A percentile compares a stretch with the other conserved stretches of the same genome.
Evolutionary conservation across 1,139 yeast species (phyloP).

Genomic region (Yarrowia galli): DNA sequence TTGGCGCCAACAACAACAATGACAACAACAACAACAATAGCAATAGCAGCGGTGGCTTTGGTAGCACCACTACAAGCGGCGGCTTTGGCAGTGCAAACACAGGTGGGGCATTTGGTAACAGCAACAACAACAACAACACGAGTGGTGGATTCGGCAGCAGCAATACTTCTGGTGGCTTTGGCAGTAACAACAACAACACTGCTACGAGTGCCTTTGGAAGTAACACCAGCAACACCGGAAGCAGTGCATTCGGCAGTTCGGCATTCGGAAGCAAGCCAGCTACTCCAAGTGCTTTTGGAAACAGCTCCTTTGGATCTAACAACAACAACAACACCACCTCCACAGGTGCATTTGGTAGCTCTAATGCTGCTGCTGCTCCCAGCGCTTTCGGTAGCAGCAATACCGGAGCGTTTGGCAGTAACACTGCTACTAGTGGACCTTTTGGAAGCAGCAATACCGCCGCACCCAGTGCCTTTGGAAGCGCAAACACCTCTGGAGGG

Average conservation of each 20-base stretch:
- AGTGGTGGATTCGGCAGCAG: background rate
- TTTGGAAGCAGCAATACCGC: background rate
- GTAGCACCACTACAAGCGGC: background rate
- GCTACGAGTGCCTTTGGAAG: background rate
- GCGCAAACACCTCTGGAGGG: background rate
- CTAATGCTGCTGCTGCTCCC: background rate
- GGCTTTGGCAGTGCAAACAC: background rate
- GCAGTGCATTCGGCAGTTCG: background rate
- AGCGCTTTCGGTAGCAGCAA: background rate
- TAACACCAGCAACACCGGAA: background rate
- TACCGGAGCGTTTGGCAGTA: background rate
- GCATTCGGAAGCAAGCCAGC: background rate
- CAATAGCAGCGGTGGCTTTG: background rate
- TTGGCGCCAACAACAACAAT: background rate
- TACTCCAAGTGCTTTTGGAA: background rate
- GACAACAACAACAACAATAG: background rate
- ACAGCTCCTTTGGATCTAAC: background rate
- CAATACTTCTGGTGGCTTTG: background rate
- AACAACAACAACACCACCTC: background rate
- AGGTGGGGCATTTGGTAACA: background rate
- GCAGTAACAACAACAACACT: conserved; percentile 1
- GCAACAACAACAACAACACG: conserved; percentile 7
- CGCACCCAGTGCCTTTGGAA: conserved; percentile 6
- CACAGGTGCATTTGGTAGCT: conserved; percentile 7
- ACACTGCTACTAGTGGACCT: background rate